These are phyloP conservation scores for Aspergillus melleus DNA, from an alignment of 2,329 filamentous ascomycete species.

Conservation along the genomic window DNA sequence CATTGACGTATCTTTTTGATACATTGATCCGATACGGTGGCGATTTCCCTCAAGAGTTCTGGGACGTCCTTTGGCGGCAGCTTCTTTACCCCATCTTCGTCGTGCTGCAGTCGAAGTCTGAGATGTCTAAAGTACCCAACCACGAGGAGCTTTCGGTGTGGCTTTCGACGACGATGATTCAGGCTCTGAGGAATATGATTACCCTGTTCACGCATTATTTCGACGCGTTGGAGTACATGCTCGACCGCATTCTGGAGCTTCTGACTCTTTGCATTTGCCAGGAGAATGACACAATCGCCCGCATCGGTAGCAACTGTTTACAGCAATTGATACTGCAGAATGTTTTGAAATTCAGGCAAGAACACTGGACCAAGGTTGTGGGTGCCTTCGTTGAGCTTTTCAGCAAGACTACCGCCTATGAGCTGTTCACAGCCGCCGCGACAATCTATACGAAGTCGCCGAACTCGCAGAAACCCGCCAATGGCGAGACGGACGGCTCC, in stretches of 20 bases:
- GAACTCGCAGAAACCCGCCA: constrained; percentile 29
- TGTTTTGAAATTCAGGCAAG: constrained; percentile 81
- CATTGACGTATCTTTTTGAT: constrained; percentile 95
- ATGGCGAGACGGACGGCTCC: constrained; percentile 27
- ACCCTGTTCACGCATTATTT: constrained; percentile 99
- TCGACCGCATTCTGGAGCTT: constrained; percentile 93
- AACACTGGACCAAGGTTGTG: constrained; percentile 94
- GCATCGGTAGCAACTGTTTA: constrained; percentile 96
- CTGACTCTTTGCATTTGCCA: constrained; percentile 96
- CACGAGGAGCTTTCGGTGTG: constrained; percentile 97
- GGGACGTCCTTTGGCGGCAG: constrained; percentile 97
- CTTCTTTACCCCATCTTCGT: constrained; percentile 98
- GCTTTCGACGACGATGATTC: constrained; percentile 99
- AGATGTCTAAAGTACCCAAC: constrained; percentile 92
- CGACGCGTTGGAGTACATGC: constrained; percentile 92
- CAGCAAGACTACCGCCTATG: constrained; percentile 88
- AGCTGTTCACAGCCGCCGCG: constrained; percentile 84
- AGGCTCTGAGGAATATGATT: constrained; percentile 97
- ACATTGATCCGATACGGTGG: constrained; percentile 86
- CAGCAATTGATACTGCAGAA: constrained; percentile 97
- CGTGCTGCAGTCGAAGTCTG: constrained; percentile 91
- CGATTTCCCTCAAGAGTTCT: constrained; percentile 90
- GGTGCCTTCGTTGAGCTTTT: constrained; percentile 95
- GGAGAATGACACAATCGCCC: constrained; percentile 96
- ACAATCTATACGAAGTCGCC: constrained; percentile 41